phyloP scores from a whole-genome alignment of 805 yeast species.

The Hanseniaspora pseudoguilliermondii region DNA sequence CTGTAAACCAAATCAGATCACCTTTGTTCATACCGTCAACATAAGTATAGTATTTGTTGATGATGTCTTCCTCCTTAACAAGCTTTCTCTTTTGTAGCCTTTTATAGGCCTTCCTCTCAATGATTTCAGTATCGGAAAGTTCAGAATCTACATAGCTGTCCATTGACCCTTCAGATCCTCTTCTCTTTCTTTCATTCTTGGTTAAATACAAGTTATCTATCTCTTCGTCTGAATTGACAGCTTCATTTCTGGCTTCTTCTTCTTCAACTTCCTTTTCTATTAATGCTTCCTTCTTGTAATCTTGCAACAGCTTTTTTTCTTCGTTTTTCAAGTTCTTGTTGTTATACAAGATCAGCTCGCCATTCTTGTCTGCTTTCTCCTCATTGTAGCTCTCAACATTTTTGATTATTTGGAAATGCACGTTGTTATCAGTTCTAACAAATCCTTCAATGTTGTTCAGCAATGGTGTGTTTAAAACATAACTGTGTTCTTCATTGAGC shows the following conservation, averaged over 20 bases:
- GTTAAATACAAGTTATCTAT: slow-evolving; percentile 17
- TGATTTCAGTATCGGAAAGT: slow-evolving; percentile 21
- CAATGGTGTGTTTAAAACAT: slow-evolving; percentile 8
- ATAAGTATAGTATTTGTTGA: slow-evolving; percentile 3
- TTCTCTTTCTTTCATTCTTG: slow-evolving; percentile 25
- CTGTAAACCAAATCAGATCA: slow-evolving; percentile 53
- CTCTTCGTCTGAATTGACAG: slow-evolving; percentile 7
- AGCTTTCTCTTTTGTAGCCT: not conserved
- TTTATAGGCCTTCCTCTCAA: slow-evolving; percentile 24
- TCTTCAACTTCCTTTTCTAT: slow-evolving; percentile 2
- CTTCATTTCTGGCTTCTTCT: not conserved
- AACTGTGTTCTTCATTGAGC: not conserved
- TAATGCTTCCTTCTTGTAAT: not conserved
- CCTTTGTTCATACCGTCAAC: slow-evolving; percentile 21
- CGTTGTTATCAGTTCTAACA: slow-evolving; percentile 6
- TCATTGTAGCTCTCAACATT: slow-evolving; percentile 2
- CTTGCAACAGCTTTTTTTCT: slow-evolving; percentile 7
- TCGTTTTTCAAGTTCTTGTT: slow-evolving; percentile 10
- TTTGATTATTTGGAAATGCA: not conserved
- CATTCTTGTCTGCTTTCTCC: not conserved
- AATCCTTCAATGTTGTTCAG: slow-evolving; percentile 6
- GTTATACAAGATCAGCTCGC: slow-evolving; percentile 4
- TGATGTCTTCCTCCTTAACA: not conserved
- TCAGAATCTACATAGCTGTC: slow-evolving; percentile 15
- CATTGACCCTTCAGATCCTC: slow-evolving; percentile 24